phyloP scores from a whole-genome alignment of 345 rosid genomes.

The Moricandia moricandioides region DNA sequence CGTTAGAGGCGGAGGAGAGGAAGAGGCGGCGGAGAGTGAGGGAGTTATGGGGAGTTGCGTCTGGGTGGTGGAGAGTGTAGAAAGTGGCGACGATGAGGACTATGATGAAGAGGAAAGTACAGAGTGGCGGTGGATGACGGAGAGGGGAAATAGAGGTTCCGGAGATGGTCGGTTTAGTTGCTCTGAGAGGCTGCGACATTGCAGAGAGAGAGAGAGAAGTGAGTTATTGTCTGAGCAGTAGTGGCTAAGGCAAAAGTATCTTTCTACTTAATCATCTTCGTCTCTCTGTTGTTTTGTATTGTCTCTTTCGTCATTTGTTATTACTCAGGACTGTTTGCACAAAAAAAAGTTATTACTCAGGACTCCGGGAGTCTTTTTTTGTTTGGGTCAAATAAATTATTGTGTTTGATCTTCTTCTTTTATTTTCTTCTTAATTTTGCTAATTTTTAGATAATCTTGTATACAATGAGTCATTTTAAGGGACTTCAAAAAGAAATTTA shows the following conservation, averaged over 20 bases:
- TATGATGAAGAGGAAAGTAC: conserved; percentile 46
- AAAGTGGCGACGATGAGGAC: conserved; percentile 56
- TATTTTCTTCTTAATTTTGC: too few species aligned
- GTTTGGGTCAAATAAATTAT: not conserved
- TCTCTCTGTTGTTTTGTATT: not conserved
- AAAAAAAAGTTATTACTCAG: not conserved
- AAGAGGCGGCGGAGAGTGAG: conserved; percentile 48
- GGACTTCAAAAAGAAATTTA: too few species aligned
- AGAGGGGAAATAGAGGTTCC: conserved; percentile 21
- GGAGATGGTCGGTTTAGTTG: conserved; percentile 35
- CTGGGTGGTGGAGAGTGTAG: conserved; percentile 48
- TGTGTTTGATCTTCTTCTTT: not conserved
- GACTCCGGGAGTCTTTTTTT: not conserved
- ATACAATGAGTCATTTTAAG: too few species aligned
- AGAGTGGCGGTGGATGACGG: conserved; percentile 48
- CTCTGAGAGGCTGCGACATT: conserved; percentile 49
- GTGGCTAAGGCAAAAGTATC: not conserved
- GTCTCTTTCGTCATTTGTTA: conserved; percentile 8
- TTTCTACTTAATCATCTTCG: not conserved
- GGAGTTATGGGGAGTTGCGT: conserved; percentile 35
- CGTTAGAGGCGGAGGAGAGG: conserved; percentile 69
- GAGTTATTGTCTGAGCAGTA: conserved; percentile 11
- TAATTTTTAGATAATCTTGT: too few species aligned
- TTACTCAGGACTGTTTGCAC: too few species aligned
- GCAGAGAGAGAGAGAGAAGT: conserved; percentile 15